A percentile compares a stretch with the other conserved stretches of the same genome.
phyloP scores from a whole-genome alignment of 495 filamentous ascomycete species.

The Elaphomyces granulatus region DNA sequence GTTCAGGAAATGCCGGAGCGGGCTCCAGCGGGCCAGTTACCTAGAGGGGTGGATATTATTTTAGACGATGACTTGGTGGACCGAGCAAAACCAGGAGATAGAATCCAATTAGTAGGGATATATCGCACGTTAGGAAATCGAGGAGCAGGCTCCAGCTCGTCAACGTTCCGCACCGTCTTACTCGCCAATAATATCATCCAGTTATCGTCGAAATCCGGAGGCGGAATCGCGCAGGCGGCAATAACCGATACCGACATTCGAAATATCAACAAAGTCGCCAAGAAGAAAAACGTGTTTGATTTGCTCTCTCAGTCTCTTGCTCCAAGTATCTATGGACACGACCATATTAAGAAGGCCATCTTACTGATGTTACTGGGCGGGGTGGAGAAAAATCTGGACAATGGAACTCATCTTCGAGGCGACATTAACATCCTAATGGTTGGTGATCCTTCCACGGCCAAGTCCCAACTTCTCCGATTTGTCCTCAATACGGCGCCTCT shows the following conservation, averaged over 20 bases:
- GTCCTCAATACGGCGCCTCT: slow-evolving; percentile 95
- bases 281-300: slow-evolving; percentile 90
- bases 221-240: slow-evolving; percentile 77
- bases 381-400: slow-evolving; percentile 97
- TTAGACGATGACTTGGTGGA: slow-evolving; percentile 96
- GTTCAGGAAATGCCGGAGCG: slow-evolving; percentile 99
- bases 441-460: slow-evolving; percentile 95
- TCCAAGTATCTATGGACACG: slow-evolving; percentile 95
- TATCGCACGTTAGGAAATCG: slow-evolving; percentile 89
- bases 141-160: slow-evolving; percentile 72
- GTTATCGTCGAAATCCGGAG: slow-evolving; percentile 89
- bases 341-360: slow-evolving; percentile 97
- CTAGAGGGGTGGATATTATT: slow-evolving; percentile 93
- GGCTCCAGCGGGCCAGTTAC: slow-evolving; percentile 89
- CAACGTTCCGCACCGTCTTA: slow-evolving; percentile 84
- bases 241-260: slow-evolving; percentile 98
- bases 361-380: slow-evolving; percentile 94
- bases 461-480: slow-evolving; percentile 94
- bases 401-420: slow-evolving; percentile 92
- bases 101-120: slow-evolving; percentile 89
- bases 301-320: slow-evolving; percentile 89
- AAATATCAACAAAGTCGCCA: slow-evolving; percentile 95
- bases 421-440: slow-evolving; percentile 99
- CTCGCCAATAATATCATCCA: slow-evolving; percentile 92
- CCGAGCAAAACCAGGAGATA: slow-evolving; percentile 84